Base-by-base conservation (phyloP, 2,329 filamentous ascomycete species). In the Penicillium sclerotiorum region DNA sequence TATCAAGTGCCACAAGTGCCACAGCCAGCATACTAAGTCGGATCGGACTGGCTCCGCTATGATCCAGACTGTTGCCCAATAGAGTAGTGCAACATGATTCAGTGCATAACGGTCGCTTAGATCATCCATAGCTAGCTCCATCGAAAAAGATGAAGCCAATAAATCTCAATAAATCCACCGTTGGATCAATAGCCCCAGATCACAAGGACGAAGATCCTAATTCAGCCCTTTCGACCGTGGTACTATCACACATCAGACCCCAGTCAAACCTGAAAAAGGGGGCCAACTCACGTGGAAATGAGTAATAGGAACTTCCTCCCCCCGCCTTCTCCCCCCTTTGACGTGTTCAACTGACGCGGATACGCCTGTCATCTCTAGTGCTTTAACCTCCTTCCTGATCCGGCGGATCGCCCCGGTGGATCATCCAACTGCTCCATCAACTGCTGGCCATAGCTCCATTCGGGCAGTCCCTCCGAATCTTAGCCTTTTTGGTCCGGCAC, bases 361-460 rank as follows among this genome's bases (percentile, higher is more conserved):
- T 33, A 38, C 44, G 43, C 47, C 49, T 47, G 38, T 49, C 49
- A 44, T 38, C 42, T 41, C 23, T 23, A 37, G 33, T 22, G n/a
- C n/a, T n/a, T 22, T 53, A 58, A 40, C 55, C 56, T 60, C 58
- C 59, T 61, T 60, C 59, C 59, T 61, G 23, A 49, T 61, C 20
- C 15, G 45, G 57, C 44, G 12, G 46, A 57, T 57, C 56, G 47
- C 48, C 55, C 32, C 45, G 41, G 50, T 60, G 56, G 56, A 58
- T 56, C 53, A n/a, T n/a, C n/a, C n/a, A n/a, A n/a, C n/a, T n/a
- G n/a, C n/a, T 45, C 53, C 55, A 44, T 49, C 60, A 63, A 59
- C 56, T 44, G 55, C 54, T 64, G 63, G 64, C 54, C 63, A 65
- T 62, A 67, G 64, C 64, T 67, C 47, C 52, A 39, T 58, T 62